Conservation (phyloP, 2,329 filamentous ascomycete genomes). For the Trichoderma polysporum region DNA sequence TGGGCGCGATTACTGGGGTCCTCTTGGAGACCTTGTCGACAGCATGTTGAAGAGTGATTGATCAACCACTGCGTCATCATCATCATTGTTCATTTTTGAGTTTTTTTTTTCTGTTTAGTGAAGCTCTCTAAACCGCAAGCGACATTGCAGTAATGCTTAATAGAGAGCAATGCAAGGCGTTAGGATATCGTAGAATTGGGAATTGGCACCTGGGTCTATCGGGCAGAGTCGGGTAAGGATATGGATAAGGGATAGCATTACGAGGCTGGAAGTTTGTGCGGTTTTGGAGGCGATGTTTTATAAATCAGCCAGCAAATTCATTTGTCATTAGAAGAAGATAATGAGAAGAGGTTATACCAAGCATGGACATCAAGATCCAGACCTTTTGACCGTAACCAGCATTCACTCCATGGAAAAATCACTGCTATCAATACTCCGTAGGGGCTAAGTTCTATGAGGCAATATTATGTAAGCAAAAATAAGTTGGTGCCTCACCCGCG, state of each 20-base stretch:
- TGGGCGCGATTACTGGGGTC: conserved; percentile 97
- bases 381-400: background rate
- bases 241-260: background rate
- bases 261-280: background rate
- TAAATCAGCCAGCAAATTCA: conserved; percentile 7
- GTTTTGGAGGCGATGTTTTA: background rate
- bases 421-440: background rate
- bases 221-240: conserved; percentile 14
- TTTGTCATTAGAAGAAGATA: conserved; percentile 12
- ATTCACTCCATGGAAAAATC: background rate
- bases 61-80: conserved; percentile 25
- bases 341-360: background rate
- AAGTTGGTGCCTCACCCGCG: conserved; percentile 39
- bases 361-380: background rate
- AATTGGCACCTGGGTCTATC: conserved; percentile 1
- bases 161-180: conserved; percentile 26
- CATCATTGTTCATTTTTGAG: conserved; percentile 1
- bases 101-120: background rate
- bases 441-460: background rate
- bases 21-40: conserved; percentile 90
- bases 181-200: conserved; percentile 21
- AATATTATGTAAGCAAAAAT: conserved; percentile 32
- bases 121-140: background rate
- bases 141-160: conserved; percentile 16
- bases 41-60: conserved; percentile 95